These are phyloP conservation scores for Blastobotrys capitulatus DNA, from an alignment of 1,139 yeast species.

Conservation along the genomic window DNA sequence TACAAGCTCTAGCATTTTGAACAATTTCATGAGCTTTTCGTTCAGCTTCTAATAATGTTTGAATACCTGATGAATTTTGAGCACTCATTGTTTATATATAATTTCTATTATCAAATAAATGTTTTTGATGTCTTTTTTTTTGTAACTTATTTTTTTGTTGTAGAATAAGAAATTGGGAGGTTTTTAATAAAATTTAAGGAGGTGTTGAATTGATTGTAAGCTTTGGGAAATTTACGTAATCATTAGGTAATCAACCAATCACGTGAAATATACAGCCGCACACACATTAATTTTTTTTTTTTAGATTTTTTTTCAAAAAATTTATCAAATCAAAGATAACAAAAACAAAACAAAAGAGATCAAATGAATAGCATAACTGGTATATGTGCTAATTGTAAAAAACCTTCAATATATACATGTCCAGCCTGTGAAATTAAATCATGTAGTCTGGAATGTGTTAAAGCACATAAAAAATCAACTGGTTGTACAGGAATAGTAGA, in stretches of 20 bases:
- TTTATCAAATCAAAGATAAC: background rate
- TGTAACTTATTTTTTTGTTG: background rate
- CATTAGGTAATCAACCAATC: background rate
- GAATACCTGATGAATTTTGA: conserved; percentile 40
- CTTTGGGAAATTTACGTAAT: background rate
- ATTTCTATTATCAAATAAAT: background rate
- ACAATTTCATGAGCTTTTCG: conserved; percentile 95
- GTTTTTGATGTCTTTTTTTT: background rate
- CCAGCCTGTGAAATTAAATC: conserved; percentile 69
- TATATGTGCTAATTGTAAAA: background rate
- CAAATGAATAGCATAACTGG: conserved; percentile 1
- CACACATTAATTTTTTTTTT: background rate
- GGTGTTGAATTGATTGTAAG: too few species aligned
- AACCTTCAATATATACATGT: conserved; percentile 60
- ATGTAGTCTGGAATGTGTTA: conserved; percentile 69
- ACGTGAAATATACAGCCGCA: background rate
- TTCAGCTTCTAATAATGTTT: conserved; percentile 59
- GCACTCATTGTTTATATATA: conserved; percentile 29
- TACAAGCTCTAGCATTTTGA: conserved; percentile 76
- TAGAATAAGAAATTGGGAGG: background rate
- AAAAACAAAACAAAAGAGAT: background rate
- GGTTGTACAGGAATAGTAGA: conserved; percentile 67
- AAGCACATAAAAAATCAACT: conserved; percentile 56
- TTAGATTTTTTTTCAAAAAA: too few species aligned
- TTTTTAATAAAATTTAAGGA: too few species aligned